These are phyloP conservation scores for Monosporascus sp. DNA, from an alignment of 2,329 filamentous ascomycete genomes.

Conservation along the genomic window DNA sequence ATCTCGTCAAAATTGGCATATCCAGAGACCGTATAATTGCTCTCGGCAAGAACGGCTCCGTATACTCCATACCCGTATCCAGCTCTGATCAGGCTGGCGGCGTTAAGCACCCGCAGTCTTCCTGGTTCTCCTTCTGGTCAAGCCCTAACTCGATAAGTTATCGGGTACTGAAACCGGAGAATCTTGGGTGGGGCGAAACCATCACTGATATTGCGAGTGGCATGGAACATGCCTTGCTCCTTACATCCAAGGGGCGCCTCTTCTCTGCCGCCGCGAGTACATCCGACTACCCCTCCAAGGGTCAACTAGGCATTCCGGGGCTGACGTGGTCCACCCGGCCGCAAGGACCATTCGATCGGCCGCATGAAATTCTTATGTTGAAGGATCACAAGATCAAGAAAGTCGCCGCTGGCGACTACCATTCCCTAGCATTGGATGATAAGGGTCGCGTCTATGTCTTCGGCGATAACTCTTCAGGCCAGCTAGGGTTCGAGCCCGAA, in stretches of 20 bases:
- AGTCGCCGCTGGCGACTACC: constrained; percentile 80
- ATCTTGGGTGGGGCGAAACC: constrained; percentile 63
- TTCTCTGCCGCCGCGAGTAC: constrained; percentile 83
- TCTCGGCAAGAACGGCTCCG: constrained; percentile 64
- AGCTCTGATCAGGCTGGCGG: constrained; percentile 63
- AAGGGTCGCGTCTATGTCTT: constrained; percentile 78
- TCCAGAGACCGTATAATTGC: constrained; percentile 81
- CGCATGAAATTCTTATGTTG: constrained; percentile 71
- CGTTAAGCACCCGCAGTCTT: constrained; percentile 55
- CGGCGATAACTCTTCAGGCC: constrained; percentile 87
- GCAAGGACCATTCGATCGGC: constrained; percentile 69
- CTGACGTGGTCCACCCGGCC: constrained; percentile 76
- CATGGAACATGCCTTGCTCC: constrained; percentile 77
- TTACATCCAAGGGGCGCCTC: constrained; percentile 79
- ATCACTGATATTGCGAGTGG: constrained; percentile 71
- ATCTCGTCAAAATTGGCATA: constrained; percentile 69
- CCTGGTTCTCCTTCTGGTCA: constrained; percentile 73
- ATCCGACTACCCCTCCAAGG: constrained; percentile 70
- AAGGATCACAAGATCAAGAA: constrained; percentile 64
- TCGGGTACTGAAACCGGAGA: constrained; percentile 61
- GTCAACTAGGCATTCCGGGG: constrained; percentile 82
- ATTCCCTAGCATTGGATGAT: constrained; percentile 73
- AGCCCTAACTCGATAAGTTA: constrained; percentile 54
- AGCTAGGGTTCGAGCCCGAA: constrained; percentile 75
- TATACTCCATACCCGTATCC: constrained; percentile 81